Percentiles rank a stretch among this genome's conserved stretches.
These are phyloP conservation scores for Hypoxylon sp. DNA, from an alignment of 2,329 filamentous ascomycete genomes.

Conservation along the genomic window DNA sequence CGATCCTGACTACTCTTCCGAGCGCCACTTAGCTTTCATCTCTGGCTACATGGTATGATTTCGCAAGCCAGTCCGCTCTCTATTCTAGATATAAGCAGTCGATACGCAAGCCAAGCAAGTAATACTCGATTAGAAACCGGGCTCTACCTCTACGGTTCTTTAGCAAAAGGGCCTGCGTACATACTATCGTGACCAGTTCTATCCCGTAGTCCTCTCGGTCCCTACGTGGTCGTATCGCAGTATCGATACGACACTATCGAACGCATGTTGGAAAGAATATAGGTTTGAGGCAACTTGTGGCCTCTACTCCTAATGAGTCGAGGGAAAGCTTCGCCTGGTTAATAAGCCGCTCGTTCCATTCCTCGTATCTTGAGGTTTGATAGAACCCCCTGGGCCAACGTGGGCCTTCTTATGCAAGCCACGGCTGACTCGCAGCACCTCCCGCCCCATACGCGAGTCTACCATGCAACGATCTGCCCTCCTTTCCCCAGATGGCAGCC, in stretches of 20 bases:
- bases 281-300: constrained; percentile 1
- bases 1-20: constrained; percentile 13
- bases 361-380: constrained; percentile 20
- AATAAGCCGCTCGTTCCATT: constrained; percentile 11
- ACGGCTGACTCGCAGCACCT: constrained; percentile 26
- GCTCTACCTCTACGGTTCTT: constrained; percentile 24
- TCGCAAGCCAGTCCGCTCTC: constrained; percentile 8
- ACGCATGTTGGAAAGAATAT: constrained; percentile 1
- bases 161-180: neutral
- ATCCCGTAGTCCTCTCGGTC: neutral
- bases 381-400: constrained; percentile 24
- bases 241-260: neutral
- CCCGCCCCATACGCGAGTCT: constrained; percentile 10
- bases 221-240: neutral
- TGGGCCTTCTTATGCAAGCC: constrained; percentile 26
- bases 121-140: neutral
- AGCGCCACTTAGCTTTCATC: constrained; percentile 17
- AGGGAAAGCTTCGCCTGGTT: constrained; percentile 8
- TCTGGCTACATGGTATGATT: constrained; percentile 11
- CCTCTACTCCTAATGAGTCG: constrained; percentile 4
- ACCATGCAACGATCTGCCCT: constrained; percentile 23
- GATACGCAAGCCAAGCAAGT: constrained; percentile 16
- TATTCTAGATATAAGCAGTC: constrained; percentile 14
- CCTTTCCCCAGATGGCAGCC: constrained; percentile 27
- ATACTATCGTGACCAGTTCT: neutral